These are phyloP conservation scores for Rhexocercosporidium sp. DNA, from an alignment of 2,329 filamentous ascomycete genomes.

Conservation along the genomic window DNA sequence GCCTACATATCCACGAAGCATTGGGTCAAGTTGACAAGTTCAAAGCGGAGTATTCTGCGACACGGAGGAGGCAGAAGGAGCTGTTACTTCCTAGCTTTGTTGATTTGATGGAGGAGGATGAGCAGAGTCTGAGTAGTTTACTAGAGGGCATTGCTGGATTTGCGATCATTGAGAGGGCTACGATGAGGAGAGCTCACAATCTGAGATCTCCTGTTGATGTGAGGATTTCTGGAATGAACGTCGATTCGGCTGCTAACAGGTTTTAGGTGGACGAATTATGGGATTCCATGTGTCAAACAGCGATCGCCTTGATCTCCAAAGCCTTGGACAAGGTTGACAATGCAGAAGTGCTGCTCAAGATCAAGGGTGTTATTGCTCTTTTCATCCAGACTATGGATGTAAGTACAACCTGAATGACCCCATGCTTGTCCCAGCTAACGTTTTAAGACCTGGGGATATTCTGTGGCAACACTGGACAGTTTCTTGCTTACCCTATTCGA, in stretches of 20 bases:
- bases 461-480: conserved; percentile 78
- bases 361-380: conserved; percentile 89
- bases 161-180: conserved; percentile 93
- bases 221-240: conserved; percentile 39
- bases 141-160: conserved; percentile 95
- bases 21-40: conserved; percentile 93
- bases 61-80: conserved; percentile 89
- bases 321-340: conserved; percentile 81
- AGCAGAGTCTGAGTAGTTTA: conserved; percentile 87
- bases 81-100: conserved; percentile 79
- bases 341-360: conserved; percentile 88
- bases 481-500: conserved; percentile 90
- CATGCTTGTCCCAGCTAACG: conserved; percentile 6
- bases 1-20: conserved; percentile 94
- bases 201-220: conserved; percentile 84
- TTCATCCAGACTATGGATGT: conserved; percentile 99
- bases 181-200: conserved; percentile 84
- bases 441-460: conserved; percentile 82
- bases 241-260: conserved; percentile 26
- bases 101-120: conserved; percentile 80
- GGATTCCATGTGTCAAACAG: conserved; percentile 95
- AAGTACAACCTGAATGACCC: conserved; percentile 39
- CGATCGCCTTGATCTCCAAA: conserved; percentile 80
- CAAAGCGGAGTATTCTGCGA: conserved; percentile 87
- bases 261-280: conserved; percentile 90